These are phyloP conservation scores for Schwanniomyces vanrijiae DNA, from an alignment of 805 yeast species.

Conservation along the genomic window DNA sequence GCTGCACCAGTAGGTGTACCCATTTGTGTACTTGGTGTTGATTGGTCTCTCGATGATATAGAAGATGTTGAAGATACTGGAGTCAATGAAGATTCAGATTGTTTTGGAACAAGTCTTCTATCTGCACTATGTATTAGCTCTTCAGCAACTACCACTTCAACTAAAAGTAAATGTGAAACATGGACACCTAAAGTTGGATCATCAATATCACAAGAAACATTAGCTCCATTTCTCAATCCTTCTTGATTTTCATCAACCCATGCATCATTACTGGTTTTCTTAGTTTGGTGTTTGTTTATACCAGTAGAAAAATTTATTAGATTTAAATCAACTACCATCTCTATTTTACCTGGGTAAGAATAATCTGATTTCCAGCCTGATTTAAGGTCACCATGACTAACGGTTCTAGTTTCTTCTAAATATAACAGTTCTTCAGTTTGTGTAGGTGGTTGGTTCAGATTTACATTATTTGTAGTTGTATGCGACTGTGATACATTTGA, in stretches of 20 bases:
- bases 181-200: conserved; percentile 79
- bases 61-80: conserved; percentile 27
- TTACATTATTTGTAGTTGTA: background rate
- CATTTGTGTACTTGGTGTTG: conserved; percentile 22
- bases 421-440: conserved; percentile 35
- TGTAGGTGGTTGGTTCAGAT: conserved; percentile 9
- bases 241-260: conserved; percentile 22
- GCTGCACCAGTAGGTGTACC: conserved; percentile 95
- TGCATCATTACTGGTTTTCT: conserved; percentile 40
- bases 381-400: conserved; percentile 78
- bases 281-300: conserved; percentile 42
- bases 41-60: conserved; percentile 18
- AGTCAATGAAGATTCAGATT: conserved; percentile 11
- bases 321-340: conserved; percentile 69
- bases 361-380: conserved; percentile 97
- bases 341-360: conserved; percentile 73
- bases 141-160: conserved; percentile 94
- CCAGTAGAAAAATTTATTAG: conserved; percentile 61
- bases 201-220: conserved; percentile 74
- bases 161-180: conserved; percentile 72
- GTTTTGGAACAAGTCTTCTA: conserved; percentile 7
- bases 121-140: conserved; percentile 53
- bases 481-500: background rate
- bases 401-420: conserved; percentile 70
- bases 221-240: conserved; percentile 41